These are phyloP conservation scores for Nakazawaea pomicola DNA, from an alignment of 805 yeast genomes.

Conservation along the genomic window DNA sequence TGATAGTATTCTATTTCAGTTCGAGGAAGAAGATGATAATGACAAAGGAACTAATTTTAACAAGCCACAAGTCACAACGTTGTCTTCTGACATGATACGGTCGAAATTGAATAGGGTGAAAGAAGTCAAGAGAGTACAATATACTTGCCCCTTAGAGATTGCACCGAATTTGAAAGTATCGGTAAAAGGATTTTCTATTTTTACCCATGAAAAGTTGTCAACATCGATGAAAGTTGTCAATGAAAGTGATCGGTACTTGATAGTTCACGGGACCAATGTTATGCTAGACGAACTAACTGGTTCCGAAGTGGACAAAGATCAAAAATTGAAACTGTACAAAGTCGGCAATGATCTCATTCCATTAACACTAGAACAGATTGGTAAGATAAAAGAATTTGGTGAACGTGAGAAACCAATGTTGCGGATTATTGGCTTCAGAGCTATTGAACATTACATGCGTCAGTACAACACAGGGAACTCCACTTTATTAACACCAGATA, in stretches of 20 bases:
- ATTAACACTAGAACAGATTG: slow-evolving; percentile 32
- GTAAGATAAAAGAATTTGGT: slow-evolving; percentile 27
- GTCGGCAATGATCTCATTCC: slow-evolving; percentile 44
- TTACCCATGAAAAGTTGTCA: slow-evolving; percentile 42
- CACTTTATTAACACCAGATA: slow-evolving; percentile 61
- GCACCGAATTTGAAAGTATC: slow-evolving; percentile 55
- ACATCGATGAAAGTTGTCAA: slow-evolving; percentile 50
- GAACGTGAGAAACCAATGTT: slow-evolving; percentile 42
- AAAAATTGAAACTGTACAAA: slow-evolving; percentile 32
- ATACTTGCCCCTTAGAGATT: slow-evolving; percentile 55
- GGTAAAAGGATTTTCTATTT: slow-evolving; percentile 66
- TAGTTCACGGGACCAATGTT: slow-evolving; percentile 44
- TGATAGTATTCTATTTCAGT: slow-evolving; percentile 42
- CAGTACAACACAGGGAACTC: slow-evolving; percentile 52
- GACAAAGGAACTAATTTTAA: slow-evolving; percentile 10
- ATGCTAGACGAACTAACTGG: slow-evolving; percentile 37
- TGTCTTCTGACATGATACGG: slow-evolving; percentile 37
- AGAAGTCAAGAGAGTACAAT: slow-evolving; percentile 59
- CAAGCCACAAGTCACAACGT: slow-evolving; percentile 35
- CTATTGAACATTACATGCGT: slow-evolving; percentile 38
- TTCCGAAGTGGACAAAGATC: slow-evolving; percentile 29
- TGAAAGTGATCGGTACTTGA: slow-evolving; percentile 43
- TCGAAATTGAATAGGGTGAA: slow-evolving; percentile 48
- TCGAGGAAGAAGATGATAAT: slow-evolving; percentile 4
- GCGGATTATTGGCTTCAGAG: slow-evolving; percentile 64